Conservation (phyloP, 176 grass and related monocot genomes). For the Typha latifolia region DNA sequence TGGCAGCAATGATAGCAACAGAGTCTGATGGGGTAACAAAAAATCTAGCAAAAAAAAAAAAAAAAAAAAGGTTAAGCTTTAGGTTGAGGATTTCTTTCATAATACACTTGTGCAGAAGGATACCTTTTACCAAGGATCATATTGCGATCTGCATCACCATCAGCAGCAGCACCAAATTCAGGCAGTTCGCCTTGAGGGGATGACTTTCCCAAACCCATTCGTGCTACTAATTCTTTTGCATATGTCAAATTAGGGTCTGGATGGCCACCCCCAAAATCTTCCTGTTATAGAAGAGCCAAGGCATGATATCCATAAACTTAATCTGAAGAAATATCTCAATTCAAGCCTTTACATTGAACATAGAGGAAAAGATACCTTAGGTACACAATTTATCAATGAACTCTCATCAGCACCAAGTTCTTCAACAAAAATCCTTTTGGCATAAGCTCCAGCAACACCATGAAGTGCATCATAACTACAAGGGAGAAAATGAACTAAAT, state of each 20-base stretch:
- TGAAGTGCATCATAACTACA: conserved; percentile 91
- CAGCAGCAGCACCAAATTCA: conserved; percentile 94
- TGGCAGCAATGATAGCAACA: conserved; percentile 95
- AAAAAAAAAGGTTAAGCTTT: conserved; percentile 8
- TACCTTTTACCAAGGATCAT: conserved; percentile 99
- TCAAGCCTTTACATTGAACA: not conserved
- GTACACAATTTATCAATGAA: conserved; percentile 83
- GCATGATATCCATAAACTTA: not conserved
- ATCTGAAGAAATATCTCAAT: no score
- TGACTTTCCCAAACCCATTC: conserved; percentile 86
- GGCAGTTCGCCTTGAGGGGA: conserved; percentile 55
- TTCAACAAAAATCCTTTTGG: conserved; percentile 82
- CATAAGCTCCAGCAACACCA: conserved; percentile 91
- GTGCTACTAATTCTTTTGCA: conserved; percentile 91
- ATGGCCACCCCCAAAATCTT: conserved; percentile 97
- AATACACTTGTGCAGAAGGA: no score
- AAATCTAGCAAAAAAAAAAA: conserved; percentile 46
- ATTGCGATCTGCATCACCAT: conserved; percentile 99
- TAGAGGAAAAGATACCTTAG: conserved; percentile 30
- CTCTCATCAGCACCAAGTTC: conserved; percentile 92
- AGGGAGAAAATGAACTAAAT: conserved; percentile 13
- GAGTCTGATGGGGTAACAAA: conserved; percentile 98
- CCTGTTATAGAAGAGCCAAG: conserved; percentile 40
- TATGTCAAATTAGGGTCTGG: conserved; percentile 97
- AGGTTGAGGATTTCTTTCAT: not conserved